Conservation (phyloP, 108 stramenopile genomes). For the Cylindrotheca fusiformis region DNA sequence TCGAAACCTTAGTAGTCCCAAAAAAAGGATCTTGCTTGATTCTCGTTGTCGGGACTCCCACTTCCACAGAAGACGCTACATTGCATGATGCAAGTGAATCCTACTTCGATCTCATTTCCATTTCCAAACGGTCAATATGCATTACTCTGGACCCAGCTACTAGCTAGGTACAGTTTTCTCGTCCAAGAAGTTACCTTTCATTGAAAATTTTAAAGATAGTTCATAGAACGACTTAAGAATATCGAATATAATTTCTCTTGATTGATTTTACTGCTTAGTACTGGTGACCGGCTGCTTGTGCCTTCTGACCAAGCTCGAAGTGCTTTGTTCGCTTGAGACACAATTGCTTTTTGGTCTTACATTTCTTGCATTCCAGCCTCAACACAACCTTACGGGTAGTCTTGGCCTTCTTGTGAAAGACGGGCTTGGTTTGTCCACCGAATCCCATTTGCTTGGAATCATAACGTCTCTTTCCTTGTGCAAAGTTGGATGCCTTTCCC, state of each 20-base stretch:
- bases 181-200: background rate
- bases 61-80: background rate
- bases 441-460: constrained; percentile 99
- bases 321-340: constrained; percentile 99
- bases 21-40: constrained; percentile 21
- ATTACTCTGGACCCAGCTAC: background rate
- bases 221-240: background rate
- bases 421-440: constrained; percentile 99
- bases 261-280: constrained; percentile 70
- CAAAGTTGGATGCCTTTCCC: constrained; percentile 99
- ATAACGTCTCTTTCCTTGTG: constrained; percentile 99
- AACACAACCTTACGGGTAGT: constrained; percentile 99
- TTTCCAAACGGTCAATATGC: background rate
- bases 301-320: constrained; percentile 99
- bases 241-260: background rate
- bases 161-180: background rate
- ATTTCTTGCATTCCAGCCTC: constrained; percentile 99
- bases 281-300: constrained; percentile 92
- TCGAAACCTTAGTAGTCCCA: constrained; percentile 16
- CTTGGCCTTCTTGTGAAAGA: constrained; percentile 99
- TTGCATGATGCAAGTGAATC: background rate
- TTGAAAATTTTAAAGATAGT: too few species aligned
- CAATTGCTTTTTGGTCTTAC: constrained; percentile 99
- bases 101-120: background rate
- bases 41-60: constrained; percentile 3